These are phyloP conservation scores for Knufia petricola DNA, from an alignment of 2,329 filamentous ascomycete genomes.

Conservation along the genomic window DNA sequence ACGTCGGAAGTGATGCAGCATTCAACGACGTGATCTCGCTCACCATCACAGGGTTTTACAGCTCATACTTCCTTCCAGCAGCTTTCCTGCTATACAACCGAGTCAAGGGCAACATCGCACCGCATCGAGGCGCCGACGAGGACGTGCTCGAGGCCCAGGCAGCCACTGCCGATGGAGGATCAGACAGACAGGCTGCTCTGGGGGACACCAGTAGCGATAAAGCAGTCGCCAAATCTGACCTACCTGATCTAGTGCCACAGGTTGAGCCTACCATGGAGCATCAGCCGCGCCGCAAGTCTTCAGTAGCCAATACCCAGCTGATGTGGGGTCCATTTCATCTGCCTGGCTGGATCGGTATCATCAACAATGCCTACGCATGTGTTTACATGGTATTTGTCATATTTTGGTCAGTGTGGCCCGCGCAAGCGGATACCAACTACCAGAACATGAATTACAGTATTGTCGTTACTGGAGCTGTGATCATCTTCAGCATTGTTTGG, in stretches of 20 bases:
- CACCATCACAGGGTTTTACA: slow-evolving; percentile 30
- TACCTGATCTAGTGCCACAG: background rate
- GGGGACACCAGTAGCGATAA: slow-evolving; percentile 9
- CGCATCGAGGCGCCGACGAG: slow-evolving; percentile 22
- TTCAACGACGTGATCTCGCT: slow-evolving; percentile 26
- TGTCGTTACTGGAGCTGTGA: slow-evolving; percentile 35
- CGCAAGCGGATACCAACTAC: slow-evolving; percentile 26
- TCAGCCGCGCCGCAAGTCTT: background rate
- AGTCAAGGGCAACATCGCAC: slow-evolving; percentile 29
- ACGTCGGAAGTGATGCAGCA: slow-evolving; percentile 22
- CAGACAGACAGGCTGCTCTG: background rate
- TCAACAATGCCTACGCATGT: slow-evolving; percentile 48
- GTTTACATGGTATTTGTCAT: slow-evolving; percentile 45
- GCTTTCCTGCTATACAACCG: slow-evolving; percentile 29
- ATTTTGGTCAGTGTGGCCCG: slow-evolving; percentile 48
- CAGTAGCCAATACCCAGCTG: slow-evolving; percentile 27
- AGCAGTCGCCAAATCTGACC: background rate
- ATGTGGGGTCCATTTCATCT: slow-evolving; percentile 50
- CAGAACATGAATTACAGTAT: slow-evolving; percentile 41
- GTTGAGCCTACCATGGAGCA: background rate
- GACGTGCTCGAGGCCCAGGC: slow-evolving; percentile 24
- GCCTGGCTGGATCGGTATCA: slow-evolving; percentile 41
- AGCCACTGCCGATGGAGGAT: slow-evolving; percentile 16
- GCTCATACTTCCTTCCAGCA: slow-evolving; percentile 28
- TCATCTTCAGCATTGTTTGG: slow-evolving; percentile 40